These are phyloP conservation scores for Diaporthe destruens DNA, from an alignment of 2,329 filamentous ascomycete genomes.

Conservation along the genomic window DNA sequence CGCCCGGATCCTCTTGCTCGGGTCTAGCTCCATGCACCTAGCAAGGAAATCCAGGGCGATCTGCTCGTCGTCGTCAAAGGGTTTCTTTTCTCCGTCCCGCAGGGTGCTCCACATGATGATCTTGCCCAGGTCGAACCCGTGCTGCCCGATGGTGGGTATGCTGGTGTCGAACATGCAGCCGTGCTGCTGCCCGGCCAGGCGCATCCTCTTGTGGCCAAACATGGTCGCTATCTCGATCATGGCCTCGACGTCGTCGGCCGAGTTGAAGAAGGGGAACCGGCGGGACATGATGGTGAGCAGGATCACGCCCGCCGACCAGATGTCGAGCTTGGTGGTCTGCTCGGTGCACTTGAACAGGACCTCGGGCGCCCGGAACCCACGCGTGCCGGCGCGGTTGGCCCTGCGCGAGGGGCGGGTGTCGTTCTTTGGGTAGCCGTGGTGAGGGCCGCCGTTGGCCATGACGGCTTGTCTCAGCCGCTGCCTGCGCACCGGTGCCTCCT, in stretches of 20 bases:
- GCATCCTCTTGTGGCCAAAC: constrained; percentile 89
- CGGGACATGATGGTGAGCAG: constrained; percentile 92
- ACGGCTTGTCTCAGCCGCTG: constrained; percentile 69
- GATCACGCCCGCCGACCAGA: constrained; percentile 98
- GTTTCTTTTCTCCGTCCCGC: constrained; percentile 65
- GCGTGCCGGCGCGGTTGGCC: constrained; percentile 93
- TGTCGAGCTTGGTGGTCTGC: constrained; percentile 93
- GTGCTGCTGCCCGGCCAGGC: constrained; percentile 82
- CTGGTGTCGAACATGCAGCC: constrained; percentile 93
- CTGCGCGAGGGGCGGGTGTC: constrained; percentile 89
- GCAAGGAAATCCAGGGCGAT: constrained; percentile 80
- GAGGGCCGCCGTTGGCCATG: constrained; percentile 65
- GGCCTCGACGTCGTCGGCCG: constrained; percentile 96
- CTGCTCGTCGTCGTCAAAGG: constrained; percentile 75
- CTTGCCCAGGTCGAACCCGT: constrained; percentile 90
- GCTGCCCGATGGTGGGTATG: constrained; percentile 88
- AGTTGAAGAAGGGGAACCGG: constrained; percentile 98
- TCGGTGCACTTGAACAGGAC: constrained; percentile 97
- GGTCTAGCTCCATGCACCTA: constrained; percentile 82
- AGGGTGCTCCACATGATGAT: constrained; percentile 96
- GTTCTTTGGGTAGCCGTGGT: constrained; percentile 85
- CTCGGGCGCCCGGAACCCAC: constrained; percentile 95
- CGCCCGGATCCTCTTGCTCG: constrained; percentile 79
- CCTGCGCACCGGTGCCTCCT: constrained; percentile 72
- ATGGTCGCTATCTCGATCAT: constrained; percentile 98